phyloP scores from a whole-genome alignment of 2,329 filamentous ascomycete genomes.

The Eutypella sp. region DNA sequence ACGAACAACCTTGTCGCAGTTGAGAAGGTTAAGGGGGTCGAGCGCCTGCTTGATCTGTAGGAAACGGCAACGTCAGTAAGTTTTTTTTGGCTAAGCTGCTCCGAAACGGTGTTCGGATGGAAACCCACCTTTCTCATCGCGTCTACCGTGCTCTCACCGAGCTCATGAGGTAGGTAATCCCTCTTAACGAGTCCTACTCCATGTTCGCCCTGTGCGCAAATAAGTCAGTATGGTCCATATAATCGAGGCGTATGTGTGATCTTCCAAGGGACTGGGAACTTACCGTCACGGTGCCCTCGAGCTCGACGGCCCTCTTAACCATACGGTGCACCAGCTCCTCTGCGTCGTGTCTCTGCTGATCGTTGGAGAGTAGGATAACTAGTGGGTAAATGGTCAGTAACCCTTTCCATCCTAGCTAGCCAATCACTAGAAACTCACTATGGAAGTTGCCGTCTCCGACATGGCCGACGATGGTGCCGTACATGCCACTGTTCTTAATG shows the following conservation, averaged over 20 bases:
- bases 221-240: constrained; percentile 1
- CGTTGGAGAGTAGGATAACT: constrained; percentile 56
- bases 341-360: constrained; percentile 61
- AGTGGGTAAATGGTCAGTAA: too few relatives aligned
- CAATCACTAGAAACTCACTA: constrained; percentile 29
- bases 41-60: constrained; percentile 70
- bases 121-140: constrained; percentile 69
- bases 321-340: constrained; percentile 73
- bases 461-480: constrained; percentile 63
- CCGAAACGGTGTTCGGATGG: too few relatives aligned
- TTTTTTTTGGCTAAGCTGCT: constrained; percentile 1
- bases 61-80: too few relatives aligned
- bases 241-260: too few relatives aligned
- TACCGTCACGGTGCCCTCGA: constrained; percentile 77
- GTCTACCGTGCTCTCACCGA: constrained; percentile 70
- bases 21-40: constrained; percentile 67
- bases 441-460: constrained; percentile 79
- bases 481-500: constrained; percentile 51
- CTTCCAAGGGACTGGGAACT: constrained; percentile 14
- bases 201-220: constrained; percentile 63
- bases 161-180: constrained; percentile 74
- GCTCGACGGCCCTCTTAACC: constrained; percentile 79
- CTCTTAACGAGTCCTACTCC: constrained; percentile 80
- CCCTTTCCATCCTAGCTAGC: constrained; percentile 10
- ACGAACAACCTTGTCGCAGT: constrained; percentile 65